A percentile compares a stretch with the other conserved stretches of the same genome.
phyloP scores from a whole-genome alignment of 768 basidiomycete genomes.

The Lyophyllum decastes region DNA sequence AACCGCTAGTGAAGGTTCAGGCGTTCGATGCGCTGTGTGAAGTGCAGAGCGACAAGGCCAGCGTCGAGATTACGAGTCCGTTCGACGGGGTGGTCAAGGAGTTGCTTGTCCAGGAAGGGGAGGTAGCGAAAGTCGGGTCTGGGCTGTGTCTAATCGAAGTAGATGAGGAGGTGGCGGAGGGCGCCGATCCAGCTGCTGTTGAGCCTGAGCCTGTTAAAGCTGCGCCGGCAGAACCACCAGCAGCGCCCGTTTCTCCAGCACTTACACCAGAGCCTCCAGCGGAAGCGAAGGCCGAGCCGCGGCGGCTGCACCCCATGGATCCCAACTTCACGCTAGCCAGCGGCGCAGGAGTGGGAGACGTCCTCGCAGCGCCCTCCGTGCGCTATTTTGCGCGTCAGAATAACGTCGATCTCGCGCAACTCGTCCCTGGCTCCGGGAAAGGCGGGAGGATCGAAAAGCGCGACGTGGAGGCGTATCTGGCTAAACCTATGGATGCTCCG shows the following conservation, averaged over 20 bases:
- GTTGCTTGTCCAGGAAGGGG: conserved; percentile 76
- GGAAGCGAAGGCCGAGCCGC: conserved; percentile 8
- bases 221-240: not conserved
- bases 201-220: not conserved
- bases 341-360: conserved; percentile 19
- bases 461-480: conserved; percentile 69
- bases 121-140: conserved; percentile 81
- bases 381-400: conserved; percentile 73
- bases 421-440: conserved; percentile 72
- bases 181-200: conserved; percentile 17
- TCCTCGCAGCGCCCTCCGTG: conserved; percentile 76
- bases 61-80: conserved; percentile 88
- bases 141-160: conserved; percentile 81
- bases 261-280: conserved; percentile 1
- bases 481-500: not conserved
- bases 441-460: conserved; percentile 72
- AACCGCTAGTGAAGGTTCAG: conserved; percentile 48
- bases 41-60: conserved; percentile 89
- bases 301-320: conserved; percentile 54
- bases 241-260: not conserved
- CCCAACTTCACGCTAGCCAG: conserved; percentile 38
- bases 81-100: conserved; percentile 76
- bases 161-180: conserved; percentile 53
- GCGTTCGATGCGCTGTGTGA: conserved; percentile 80
- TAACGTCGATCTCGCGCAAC: conserved; percentile 55